phyloP scores from a whole-genome alignment of 495 filamentous ascomycete genomes.

The Penicillium fimorum region DNA sequence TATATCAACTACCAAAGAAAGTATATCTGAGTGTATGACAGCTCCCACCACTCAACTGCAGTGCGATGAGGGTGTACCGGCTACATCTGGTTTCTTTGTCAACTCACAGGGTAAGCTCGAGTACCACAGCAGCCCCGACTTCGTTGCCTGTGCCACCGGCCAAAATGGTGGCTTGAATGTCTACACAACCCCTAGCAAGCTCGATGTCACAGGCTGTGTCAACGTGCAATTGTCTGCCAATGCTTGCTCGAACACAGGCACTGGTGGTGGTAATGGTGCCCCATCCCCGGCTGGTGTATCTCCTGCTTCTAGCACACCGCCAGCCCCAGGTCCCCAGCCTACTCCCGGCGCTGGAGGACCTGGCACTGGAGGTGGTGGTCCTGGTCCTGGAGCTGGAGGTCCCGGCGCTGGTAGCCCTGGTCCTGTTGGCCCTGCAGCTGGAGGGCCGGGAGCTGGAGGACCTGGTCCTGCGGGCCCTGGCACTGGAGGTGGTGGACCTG shows the following conservation, averaged over 20 bases:
- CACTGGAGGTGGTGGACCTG: no score
- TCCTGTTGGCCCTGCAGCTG: no score
- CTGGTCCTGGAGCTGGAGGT: no score
- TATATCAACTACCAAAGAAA: constrained; percentile 6
- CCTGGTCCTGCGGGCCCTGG: no score
- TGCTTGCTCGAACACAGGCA: constrained; percentile 40
- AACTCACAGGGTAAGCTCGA: constrained; percentile 47
- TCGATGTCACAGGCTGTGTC: constrained; percentile 45
- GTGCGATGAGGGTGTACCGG: constrained; percentile 55
- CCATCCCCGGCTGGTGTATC: constrained; percentile 1
- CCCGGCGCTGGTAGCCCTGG: no score
- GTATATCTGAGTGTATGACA: constrained; percentile 23
- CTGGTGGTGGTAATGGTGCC: constrained; percentile 9
- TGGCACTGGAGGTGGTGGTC: no score
- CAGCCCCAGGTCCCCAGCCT: no score
- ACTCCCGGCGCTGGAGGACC: no score
- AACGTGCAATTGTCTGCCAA: constrained; percentile 49
- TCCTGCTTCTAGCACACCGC: background rate
- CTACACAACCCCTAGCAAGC: constrained; percentile 45
- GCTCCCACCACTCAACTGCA: constrained; percentile 61
- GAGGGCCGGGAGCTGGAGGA: no score
- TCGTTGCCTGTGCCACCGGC: constrained; percentile 56
- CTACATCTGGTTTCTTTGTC: constrained; percentile 49
- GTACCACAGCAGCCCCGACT: constrained; percentile 43
- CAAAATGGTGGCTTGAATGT: constrained; percentile 50